Percentiles rank a stretch among this genome's conserved stretches.
Conservation (phyloP, 164 flowering plant species). For the Euptelea pleiosperma region DNA sequence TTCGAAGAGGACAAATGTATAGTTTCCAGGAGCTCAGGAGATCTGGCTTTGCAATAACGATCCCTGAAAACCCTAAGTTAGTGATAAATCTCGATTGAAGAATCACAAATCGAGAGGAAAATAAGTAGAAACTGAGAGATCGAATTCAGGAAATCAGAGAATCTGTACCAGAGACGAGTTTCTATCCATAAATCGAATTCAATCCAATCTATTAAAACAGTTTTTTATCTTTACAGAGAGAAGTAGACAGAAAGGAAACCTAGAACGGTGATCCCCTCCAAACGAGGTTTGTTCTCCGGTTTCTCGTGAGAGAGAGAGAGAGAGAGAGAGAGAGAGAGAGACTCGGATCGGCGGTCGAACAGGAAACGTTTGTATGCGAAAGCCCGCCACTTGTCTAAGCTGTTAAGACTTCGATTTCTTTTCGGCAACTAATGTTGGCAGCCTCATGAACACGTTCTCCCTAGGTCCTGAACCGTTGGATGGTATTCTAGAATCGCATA, state of each 20-base stretch:
- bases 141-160: background rate
- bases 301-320: slow-evolving; percentile 16
- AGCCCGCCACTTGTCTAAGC: slow-evolving; percentile 13
- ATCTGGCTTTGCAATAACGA: too few relatives aligned
- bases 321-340: too few relatives aligned
- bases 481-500: too few relatives aligned
- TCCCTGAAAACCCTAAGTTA: slow-evolving; percentile 7
- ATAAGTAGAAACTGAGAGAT: background rate
- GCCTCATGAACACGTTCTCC: too few relatives aligned
- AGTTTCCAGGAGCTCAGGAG: background rate
- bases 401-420: background rate
- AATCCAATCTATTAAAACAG: background rate
- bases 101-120: background rate
- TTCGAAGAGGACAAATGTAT: too few relatives aligned
- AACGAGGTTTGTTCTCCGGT: slow-evolving; percentile 2
- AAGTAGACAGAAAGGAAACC: too few relatives aligned
- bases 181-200: background rate
- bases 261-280: background rate
- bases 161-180: background rate
- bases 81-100: background rate
- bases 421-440: too few relatives aligned
- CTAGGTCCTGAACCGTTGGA: too few relatives aligned
- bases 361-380: slow-evolving; percentile 11
- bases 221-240: too few relatives aligned
- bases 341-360: slow-evolving; percentile 1